phyloP scores from a whole-genome alignment of 208 protist species.

The Leishmania major region DNA sequence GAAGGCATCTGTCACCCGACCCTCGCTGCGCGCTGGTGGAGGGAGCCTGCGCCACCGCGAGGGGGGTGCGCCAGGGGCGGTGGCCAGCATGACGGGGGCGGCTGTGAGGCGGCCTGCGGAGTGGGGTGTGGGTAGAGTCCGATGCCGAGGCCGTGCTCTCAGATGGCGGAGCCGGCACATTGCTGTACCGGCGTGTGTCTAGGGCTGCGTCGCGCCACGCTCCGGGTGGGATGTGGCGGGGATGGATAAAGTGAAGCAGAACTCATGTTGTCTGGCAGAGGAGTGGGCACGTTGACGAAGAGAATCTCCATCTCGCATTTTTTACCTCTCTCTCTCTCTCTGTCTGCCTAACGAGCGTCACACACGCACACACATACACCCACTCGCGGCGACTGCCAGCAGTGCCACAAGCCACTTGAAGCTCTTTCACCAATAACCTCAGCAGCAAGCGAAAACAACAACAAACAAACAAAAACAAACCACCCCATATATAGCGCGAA shows the following conservation, averaged over 20 bases:
- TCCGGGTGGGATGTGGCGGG: not conserved
- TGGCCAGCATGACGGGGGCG: not conserved
- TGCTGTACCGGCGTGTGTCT: not conserved
- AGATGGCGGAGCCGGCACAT: not conserved
- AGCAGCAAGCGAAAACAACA: not conserved
- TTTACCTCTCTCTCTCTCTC: not conserved
- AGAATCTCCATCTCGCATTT: not conserved
- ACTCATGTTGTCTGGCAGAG: not conserved
- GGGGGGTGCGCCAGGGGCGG: not conserved
- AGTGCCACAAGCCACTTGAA: not conserved
- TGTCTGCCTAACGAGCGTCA: not conserved
- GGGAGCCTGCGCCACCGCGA: not conserved
- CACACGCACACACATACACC: not conserved
- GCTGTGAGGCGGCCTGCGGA: not conserved
- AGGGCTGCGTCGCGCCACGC: not conserved
- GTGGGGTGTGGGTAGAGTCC: not conserved
- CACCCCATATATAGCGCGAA: not conserved
- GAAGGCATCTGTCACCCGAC: not conserved
- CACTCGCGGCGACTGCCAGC: not conserved
- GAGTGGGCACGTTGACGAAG: not conserved
- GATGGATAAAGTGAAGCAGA: not conserved
- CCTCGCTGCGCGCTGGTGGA: not conserved
- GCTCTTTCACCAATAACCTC: not conserved
- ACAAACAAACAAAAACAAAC: not conserved
- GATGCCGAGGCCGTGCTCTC: not conserved